phyloP scores from a whole-genome alignment of 139 green algal genomes.

The Chlamydomonas sphaeroides region DNA sequence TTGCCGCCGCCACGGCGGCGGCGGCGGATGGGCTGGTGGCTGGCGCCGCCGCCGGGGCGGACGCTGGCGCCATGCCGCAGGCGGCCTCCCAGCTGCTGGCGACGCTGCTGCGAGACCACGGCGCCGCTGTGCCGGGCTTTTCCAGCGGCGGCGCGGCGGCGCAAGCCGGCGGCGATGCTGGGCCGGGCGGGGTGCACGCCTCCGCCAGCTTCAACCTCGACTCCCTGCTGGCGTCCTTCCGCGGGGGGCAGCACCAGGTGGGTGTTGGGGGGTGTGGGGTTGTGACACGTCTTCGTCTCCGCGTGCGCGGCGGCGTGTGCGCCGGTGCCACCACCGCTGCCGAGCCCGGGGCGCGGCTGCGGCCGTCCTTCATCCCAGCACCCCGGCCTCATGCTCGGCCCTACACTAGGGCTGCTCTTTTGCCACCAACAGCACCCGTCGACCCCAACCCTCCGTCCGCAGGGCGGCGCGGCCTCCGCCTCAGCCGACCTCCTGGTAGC shows the following conservation, averaged over 20 bases:
- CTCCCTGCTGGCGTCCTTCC: slow-evolving; percentile 7
- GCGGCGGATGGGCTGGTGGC: slow-evolving; percentile 3
- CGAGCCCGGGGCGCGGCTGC: no score
- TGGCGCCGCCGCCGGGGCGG: neutral
- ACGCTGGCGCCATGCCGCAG: neutral
- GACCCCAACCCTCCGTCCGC: neutral
- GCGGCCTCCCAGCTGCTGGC: slow-evolving; percentile 30
- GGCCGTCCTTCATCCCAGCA: no score
- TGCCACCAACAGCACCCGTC: neutral
- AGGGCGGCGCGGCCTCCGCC: slow-evolving; percentile 9
- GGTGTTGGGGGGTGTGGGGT: no score
- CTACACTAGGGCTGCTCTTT: neutral
- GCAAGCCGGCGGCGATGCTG: no score
- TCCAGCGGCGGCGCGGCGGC: neutral
- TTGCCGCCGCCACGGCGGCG: no score
- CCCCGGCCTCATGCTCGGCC: no score
- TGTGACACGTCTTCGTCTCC: no score
- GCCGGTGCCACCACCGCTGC: no score
- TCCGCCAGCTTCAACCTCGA: slow-evolving; percentile 15
- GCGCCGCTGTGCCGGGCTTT: neutral
- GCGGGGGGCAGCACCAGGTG: neutral
- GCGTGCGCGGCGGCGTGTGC: no score
- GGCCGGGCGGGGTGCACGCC: no score
- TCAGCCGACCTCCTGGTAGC: slow-evolving; percentile 37
- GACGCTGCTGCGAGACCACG: slow-evolving; percentile 27